phyloP scores from a whole-genome alignment of 306 rosid species.

The Gleditsia sinensis region DNA sequence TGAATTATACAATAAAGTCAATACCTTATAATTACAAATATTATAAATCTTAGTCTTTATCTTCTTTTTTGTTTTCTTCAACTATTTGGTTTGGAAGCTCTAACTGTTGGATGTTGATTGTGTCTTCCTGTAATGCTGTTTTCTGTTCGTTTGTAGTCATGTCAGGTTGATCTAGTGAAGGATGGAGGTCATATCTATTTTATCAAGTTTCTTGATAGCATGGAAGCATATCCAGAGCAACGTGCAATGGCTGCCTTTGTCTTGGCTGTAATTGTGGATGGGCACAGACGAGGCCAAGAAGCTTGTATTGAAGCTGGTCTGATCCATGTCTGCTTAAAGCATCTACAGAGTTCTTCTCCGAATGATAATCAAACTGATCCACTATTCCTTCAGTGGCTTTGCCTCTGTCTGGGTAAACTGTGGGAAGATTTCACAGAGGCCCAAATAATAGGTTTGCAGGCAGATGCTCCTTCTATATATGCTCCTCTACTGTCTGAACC shows the following conservation, averaged over 20 bases:
- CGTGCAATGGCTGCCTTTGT: constrained; percentile 99
- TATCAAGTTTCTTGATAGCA: constrained; percentile 93
- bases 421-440: constrained; percentile 93
- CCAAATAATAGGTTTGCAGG: constrained; percentile 79
- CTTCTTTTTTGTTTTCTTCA: background rate
- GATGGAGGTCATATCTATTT: constrained; percentile 93
- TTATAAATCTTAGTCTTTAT: background rate
- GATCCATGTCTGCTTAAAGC: constrained; percentile 84
- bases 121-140: constrained; percentile 25
- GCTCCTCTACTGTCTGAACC: constrained; percentile 76
- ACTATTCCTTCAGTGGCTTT: constrained; percentile 96
- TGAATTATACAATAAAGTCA: background rate
- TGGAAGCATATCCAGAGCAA: constrained; percentile 91
- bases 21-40: background rate
- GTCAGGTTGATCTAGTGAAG: constrained; percentile 98
- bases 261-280: constrained; percentile 96
- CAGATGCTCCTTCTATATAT: constrained; percentile 74
- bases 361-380: constrained; percentile 87
- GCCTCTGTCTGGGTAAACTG: constrained; percentile 94
- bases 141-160: constrained; percentile 61
- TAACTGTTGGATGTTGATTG: background rate
- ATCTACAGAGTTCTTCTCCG: constrained; percentile 85
- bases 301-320: constrained; percentile 86
- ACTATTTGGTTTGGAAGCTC: constrained; percentile 23
- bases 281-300: constrained; percentile 95